Conservation (phyloP, 1,284 basidiomycete species). For the Tremellales sp. region DNA sequence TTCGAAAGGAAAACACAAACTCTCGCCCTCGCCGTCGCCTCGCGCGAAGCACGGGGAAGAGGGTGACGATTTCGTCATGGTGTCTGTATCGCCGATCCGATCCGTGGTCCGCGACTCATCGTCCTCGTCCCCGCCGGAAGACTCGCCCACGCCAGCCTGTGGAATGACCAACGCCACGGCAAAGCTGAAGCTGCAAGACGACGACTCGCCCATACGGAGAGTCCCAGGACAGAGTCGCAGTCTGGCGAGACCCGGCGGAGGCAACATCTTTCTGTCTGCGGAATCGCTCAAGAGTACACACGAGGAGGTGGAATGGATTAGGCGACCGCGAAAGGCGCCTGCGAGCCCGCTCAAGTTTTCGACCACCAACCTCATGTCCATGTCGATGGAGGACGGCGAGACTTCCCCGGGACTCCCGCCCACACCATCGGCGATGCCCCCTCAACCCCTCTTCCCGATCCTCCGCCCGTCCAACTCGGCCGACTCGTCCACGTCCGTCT, state of each 20-base stretch:
- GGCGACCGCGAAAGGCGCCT: constrained; percentile 8
- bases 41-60: constrained; percentile 17
- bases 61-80: constrained; percentile 47
- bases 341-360: constrained; percentile 32
- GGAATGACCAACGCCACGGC: constrained; percentile 40
- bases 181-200: constrained; percentile 36
- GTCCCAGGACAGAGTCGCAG: constrained; percentile 43
- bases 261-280: constrained; percentile 13
- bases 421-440: constrained; percentile 19
- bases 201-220: constrained; percentile 39
- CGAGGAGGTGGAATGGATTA: constrained; percentile 5
- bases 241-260: constrained; percentile 14
- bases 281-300: constrained; percentile 1
- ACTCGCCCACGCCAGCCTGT: constrained; percentile 41
- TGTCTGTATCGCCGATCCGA: constrained; percentile 40
- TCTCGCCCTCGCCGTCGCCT: constrained; percentile 43
- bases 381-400: constrained; percentile 17
- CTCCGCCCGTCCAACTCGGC: constrained; percentile 35
- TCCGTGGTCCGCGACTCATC: not conserved
- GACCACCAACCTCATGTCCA: constrained; percentile 11
- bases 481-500: constrained; percentile 10
- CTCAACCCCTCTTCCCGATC: constrained; percentile 37
- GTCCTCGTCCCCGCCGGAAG: constrained; percentile 32
- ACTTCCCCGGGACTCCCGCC: constrained; percentile 20
- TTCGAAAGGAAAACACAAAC: constrained; percentile 41